Conservation (phyloP, 192 early-diverging fungal genomes). For the Backusella mclennaniae region DNA sequence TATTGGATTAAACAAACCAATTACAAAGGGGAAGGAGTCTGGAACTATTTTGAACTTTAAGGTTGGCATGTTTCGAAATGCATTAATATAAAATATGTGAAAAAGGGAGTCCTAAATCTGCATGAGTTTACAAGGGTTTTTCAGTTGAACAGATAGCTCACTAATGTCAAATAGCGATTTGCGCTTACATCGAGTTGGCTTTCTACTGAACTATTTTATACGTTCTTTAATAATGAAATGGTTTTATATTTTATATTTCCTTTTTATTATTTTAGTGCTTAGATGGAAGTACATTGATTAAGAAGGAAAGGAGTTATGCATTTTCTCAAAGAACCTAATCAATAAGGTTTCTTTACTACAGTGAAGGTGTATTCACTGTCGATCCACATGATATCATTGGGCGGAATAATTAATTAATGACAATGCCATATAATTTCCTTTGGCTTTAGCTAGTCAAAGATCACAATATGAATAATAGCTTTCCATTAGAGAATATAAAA, state of each 20-base stretch:
- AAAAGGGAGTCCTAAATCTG: not conserved
- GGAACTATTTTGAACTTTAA: not conserved
- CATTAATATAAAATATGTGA: not conserved
- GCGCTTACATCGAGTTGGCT: not conserved
- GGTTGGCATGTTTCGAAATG: not conserved
- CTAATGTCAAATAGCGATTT: not conserved
- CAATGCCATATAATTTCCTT: too few species aligned
- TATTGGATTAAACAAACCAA: too few species aligned
- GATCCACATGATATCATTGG: not conserved
- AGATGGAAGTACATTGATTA: too few species aligned
- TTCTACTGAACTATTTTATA: not conserved
- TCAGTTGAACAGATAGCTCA: too few species aligned
- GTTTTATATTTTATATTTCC: too few species aligned
- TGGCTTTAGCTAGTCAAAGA: too few species aligned
- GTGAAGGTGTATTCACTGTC: not conserved
- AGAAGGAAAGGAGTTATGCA: not conserved
- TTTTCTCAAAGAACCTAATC: not conserved
- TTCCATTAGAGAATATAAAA: too few species aligned
- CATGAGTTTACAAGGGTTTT: not conserved
- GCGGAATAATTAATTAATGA: not conserved
- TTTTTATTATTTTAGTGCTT: too few species aligned
- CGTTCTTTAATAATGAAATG: too few species aligned
- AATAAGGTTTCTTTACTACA: not conserved
- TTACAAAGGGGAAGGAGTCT: not conserved
- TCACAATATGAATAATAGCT: too few species aligned